Evolutionary conservation across 2,329 filamentous ascomycete species (phyloP).

Genomic region (Talaromyces verruculosus): DNA sequence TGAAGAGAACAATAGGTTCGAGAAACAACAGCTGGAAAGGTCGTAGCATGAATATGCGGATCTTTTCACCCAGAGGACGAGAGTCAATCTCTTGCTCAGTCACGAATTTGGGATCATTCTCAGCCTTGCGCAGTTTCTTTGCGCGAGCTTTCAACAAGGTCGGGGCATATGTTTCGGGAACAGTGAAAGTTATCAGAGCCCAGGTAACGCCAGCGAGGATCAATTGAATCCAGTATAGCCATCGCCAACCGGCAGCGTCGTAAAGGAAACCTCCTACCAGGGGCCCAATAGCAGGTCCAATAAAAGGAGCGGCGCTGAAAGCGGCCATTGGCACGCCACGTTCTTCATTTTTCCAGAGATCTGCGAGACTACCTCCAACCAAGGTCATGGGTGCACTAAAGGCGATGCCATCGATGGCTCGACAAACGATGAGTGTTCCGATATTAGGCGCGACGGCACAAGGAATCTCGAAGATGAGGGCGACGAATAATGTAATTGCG

Average conservation of each 20-base stretch:
- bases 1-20: constrained; percentile 81
- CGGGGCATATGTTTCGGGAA: constrained; percentile 85
- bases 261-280: constrained; percentile 74
- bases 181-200: constrained; percentile 79
- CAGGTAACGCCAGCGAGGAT: constrained; percentile 71
- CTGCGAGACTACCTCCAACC: constrained; percentile 77
- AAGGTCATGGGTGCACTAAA: constrained; percentile 86
- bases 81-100: constrained; percentile 79
- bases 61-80: constrained; percentile 65
- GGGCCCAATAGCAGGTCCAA: constrained; percentile 75
- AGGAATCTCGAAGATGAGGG: constrained; percentile 77
- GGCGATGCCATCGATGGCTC: constrained; percentile 76
- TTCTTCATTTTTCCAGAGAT: constrained; percentile 82
- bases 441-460: constrained; percentile 77
- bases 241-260: constrained; percentile 72
- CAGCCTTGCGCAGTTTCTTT: constrained; percentile 67
- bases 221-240: constrained; percentile 84
- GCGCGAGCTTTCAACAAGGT: constrained; percentile 71
- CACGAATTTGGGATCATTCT: constrained; percentile 66
- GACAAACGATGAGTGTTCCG: constrained; percentile 70
- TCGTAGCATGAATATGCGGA: constrained; percentile 73
- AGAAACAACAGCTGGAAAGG: constrained; percentile 83
- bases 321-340: constrained; percentile 84
- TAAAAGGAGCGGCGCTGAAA: constrained; percentile 78
- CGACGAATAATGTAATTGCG: constrained; percentile 64